These are phyloP conservation scores for Saksenaea oblongispora DNA, from an alignment of 371 early-diverging fungal species.

Conservation along the genomic window DNA sequence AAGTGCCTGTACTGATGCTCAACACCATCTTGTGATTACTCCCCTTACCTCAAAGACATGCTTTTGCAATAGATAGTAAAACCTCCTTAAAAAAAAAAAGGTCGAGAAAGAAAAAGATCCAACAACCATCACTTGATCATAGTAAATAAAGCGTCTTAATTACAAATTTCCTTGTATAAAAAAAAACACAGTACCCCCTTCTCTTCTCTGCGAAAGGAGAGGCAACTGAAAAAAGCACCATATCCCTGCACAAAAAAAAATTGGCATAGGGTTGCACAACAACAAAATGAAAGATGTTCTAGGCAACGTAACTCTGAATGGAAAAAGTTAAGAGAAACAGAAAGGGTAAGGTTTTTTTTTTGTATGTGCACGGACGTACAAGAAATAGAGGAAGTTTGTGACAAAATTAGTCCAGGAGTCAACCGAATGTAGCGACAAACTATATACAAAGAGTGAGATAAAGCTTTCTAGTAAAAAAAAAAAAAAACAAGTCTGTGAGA, in stretches of 20 bases:
- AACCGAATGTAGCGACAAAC: not conserved
- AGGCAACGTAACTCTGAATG: not conserved
- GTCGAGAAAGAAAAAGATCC: not conserved
- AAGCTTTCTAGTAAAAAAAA: not conserved
- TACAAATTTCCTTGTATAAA: not conserved
- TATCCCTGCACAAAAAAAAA: not conserved
- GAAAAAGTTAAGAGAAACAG: too few relatives aligned
- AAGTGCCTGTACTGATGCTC: too few relatives aligned
- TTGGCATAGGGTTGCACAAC: not conserved
- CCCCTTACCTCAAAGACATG: not conserved
- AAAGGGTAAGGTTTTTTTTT: not conserved
- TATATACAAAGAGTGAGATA: not conserved
- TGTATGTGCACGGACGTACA: not conserved
- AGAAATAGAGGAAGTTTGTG: not conserved
- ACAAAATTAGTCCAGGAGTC: not conserved
- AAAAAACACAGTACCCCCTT: not conserved
- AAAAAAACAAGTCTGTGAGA: too few relatives aligned
- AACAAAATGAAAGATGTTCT: not conserved
- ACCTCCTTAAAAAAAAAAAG: not conserved
- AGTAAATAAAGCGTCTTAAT: not conserved
- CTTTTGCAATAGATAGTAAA: not conserved
- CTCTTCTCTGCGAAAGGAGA: not conserved
- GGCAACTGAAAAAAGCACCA: not conserved
- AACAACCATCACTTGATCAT: not conserved
- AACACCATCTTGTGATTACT: too few relatives aligned